Conservation (phyloP, 2,329 filamentous ascomycete genomes). For the Lasiodiplodia hormozganensis region DNA sequence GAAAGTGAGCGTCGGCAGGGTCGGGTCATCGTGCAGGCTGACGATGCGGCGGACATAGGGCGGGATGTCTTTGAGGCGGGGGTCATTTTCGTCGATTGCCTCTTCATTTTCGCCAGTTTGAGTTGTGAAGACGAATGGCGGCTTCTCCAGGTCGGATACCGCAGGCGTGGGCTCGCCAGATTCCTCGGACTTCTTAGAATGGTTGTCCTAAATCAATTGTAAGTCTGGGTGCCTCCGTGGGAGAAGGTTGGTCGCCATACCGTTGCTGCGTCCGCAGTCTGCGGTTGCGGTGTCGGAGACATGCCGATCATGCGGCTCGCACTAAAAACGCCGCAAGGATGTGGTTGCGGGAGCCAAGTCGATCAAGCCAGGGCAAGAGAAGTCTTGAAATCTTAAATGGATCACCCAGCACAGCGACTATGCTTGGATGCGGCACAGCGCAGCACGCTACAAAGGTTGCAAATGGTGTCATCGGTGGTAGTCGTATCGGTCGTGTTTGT, state of each 20-base stretch:
- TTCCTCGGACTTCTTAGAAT: neutral
- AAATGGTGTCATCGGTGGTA: neutral
- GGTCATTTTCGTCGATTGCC: conserved; percentile 39
- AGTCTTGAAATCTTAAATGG: neutral
- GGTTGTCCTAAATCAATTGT: neutral
- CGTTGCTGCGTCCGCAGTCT: neutral
- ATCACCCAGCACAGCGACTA: neutral
- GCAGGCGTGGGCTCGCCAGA: neutral
- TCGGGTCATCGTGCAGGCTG: conserved; percentile 64
- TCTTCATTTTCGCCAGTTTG: conserved; percentile 31
- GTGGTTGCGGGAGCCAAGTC: neutral
- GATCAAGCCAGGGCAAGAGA: neutral
- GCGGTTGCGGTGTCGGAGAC: neutral
- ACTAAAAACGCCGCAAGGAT: neutral
- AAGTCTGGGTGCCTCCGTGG: neutral
- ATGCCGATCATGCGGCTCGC: neutral
- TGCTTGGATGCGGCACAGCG: neutral
- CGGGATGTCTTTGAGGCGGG: conserved; percentile 60
- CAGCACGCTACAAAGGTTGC: neutral
- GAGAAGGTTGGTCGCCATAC: neutral
- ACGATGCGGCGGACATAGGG: conserved; percentile 64
- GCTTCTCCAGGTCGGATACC: neutral
- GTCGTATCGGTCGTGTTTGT: neutral
- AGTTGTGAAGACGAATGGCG: conserved; percentile 6
- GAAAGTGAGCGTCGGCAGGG: conserved; percentile 64